Base-by-base conservation (phyloP, 805 yeast species). In the Candida railenensis region DNA sequence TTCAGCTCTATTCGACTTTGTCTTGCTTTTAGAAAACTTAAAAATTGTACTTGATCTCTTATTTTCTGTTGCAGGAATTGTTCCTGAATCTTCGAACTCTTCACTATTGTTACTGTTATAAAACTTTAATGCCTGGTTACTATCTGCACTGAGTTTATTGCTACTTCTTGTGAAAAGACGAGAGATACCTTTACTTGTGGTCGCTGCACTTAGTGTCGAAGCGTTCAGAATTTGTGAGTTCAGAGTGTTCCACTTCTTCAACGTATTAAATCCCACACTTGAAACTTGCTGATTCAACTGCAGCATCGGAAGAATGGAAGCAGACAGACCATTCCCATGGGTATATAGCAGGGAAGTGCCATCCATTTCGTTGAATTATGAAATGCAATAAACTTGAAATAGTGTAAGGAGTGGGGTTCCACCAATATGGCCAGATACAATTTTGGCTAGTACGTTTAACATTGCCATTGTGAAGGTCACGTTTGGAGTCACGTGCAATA, bases 211-310 rank as follows among this genome's bases (percentile, higher is more conserved):
- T 15, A 32, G 14, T 1, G 53, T 40, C 1, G 55, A 48, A 5
- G 68, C 59, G 2, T 55, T 43, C 45, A 47, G 36, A 8, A 40
- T 28, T 9, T 19, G 30, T 2, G 71, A 65, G 4, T 58, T 48
- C 44, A 63, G 61, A 15, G 71, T 64, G 36, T 53, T 52, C 20
- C 54, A 46, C 48, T 67, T 67, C 52, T 65, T 66, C 20, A 68
- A 49, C 42, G 55, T 67, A 43, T 58, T 68, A 48, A 68, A 68
- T 7, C 65, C 68, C 4, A 63, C 66, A 40, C 59, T 54, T 2
- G 66, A 60, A 2, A 62, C 54, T 37, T 58, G 62, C 3, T 56
- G 49, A 3, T 55, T 37, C 30, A 7, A 11, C 5, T 25, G 30
- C 36, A 5, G 36, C 34, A 16, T 37, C 18, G 36, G 43, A 9